Evolutionary conservation across 2,329 filamentous ascomycete species (phyloP).

Genomic region (Fonsecaea pedrosoi): DNA sequence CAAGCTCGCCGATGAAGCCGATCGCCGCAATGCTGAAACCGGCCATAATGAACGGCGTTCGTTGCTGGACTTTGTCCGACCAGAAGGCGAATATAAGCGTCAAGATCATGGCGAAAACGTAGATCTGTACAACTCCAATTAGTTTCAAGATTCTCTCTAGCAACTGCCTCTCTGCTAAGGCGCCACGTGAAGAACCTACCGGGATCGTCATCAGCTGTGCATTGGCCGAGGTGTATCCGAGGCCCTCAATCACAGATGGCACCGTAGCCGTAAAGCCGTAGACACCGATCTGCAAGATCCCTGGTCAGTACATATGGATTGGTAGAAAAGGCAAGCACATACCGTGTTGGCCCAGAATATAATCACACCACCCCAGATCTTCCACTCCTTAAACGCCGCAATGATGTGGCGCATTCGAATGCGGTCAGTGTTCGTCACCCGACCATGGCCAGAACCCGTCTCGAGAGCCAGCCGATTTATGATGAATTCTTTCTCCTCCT

Average conservation of each 20-base stretch:
- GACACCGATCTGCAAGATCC: constrained; percentile 30
- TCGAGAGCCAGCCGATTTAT: constrained; percentile 69
- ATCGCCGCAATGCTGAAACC: constrained; percentile 63
- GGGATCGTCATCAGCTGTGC: constrained; percentile 51
- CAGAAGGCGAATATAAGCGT: constrained; percentile 51
- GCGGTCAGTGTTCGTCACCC: constrained; percentile 64
- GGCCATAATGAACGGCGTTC: constrained; percentile 69
- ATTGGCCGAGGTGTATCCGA: constrained; percentile 50
- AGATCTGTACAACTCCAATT: constrained; percentile 44
- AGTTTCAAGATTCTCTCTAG: constrained; percentile 37
- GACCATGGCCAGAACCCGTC: constrained; percentile 61
- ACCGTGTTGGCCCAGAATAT: constrained; percentile 39
- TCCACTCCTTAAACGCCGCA: constrained; percentile 70
- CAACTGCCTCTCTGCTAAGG: no score
- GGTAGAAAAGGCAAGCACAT: neutral
- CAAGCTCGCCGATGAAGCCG: constrained; percentile 67
- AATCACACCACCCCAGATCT: constrained; percentile 61
- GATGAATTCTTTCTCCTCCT: constrained; percentile 71
- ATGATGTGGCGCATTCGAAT: constrained; percentile 72
- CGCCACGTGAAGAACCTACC: constrained; percentile 49
- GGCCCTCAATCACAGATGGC: constrained; percentile 50
- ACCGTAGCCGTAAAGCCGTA: constrained; percentile 37
- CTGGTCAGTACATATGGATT: neutral
- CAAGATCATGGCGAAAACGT: constrained; percentile 74
- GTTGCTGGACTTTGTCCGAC: constrained; percentile 64